A percentile compares a stretch with the other conserved stretches of the same genome.
Evolutionary conservation across 176 grass and related monocot genomes (phyloP).

Genomic region (Aegilops speltoides): DNA sequence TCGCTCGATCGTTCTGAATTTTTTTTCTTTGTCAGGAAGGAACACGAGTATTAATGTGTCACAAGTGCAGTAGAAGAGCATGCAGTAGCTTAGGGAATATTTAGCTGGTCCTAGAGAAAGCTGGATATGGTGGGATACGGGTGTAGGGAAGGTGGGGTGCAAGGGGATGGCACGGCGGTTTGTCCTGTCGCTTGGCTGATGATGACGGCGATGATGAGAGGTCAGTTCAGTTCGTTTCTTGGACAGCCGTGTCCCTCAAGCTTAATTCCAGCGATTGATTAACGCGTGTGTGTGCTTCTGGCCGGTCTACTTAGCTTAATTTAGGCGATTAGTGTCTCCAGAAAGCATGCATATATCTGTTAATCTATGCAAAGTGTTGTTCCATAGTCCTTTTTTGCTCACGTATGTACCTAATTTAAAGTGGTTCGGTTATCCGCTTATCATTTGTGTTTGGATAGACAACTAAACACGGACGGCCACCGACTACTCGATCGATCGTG

Average conservation of each 20-base stretch:
- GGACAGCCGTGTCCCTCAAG: slow-evolving; percentile 32
- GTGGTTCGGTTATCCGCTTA: background rate
- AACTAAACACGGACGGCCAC: background rate
- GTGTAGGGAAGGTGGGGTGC: slow-evolving; percentile 58
- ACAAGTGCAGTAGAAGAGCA: background rate
- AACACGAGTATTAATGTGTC: slow-evolving; percentile 4
- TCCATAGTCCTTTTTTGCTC: background rate
- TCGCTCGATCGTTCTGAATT: background rate
- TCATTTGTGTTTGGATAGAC: background rate
- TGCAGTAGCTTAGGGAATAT: slow-evolving; percentile 33
- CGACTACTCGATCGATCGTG: background rate
- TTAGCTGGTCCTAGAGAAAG: slow-evolving; percentile 34
- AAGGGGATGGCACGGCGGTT: slow-evolving; percentile 47
- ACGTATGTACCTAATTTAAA: background rate
- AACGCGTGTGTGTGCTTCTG: slow-evolving; percentile 14
- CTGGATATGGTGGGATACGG: slow-evolving; percentile 62
- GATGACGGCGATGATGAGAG: slow-evolving; percentile 38
- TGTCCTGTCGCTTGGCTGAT: slow-evolving; percentile 34
- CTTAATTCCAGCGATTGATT: slow-evolving; percentile 28
- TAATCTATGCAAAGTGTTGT: background rate
- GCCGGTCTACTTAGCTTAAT: background rate
- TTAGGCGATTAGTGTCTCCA: slow-evolving; percentile 19
- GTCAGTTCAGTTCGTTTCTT: slow-evolving; percentile 13
- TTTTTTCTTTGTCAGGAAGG: background rate
- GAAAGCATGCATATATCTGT: background rate